Evolutionary conservation across 441 rosid genomes (phyloP).

Genomic region (Arabidopsis lyrata): DNA sequence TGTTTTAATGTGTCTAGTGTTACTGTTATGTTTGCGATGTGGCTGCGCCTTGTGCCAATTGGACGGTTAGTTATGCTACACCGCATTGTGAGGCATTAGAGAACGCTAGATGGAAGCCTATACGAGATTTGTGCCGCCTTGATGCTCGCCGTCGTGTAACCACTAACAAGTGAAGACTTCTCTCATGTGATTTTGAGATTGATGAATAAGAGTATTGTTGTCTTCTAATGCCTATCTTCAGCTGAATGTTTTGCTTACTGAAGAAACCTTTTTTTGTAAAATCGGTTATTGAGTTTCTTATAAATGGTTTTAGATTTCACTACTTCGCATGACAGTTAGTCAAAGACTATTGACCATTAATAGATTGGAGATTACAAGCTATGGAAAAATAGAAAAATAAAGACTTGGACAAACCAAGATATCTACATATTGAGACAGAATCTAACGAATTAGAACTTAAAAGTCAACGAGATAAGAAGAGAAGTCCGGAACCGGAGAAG

Average conservation of each 20-base stretch:
- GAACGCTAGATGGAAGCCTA: not conserved
- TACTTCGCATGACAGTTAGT: not conserved
- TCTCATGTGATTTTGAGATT: not conserved
- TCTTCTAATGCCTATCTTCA: slow-evolving; percentile 15
- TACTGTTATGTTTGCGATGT: slow-evolving; percentile 69
- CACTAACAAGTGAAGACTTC: slow-evolving; percentile 3
- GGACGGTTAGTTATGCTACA: slow-evolving; percentile 35
- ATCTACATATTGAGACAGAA: not conserved
- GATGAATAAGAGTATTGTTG: not conserved
- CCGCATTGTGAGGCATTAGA: slow-evolving; percentile 37
- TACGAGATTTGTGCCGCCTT: not conserved
- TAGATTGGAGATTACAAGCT: not conserved
- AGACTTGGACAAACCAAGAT: not conserved
- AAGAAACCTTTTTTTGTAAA: not conserved
- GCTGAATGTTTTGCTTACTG: slow-evolving; percentile 1
- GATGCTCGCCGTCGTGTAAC: not conserved
- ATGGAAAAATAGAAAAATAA: not conserved
- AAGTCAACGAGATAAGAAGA: not conserved
- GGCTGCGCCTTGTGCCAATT: slow-evolving; percentile 63
- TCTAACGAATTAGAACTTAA: not conserved
- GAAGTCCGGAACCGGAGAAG: not conserved
- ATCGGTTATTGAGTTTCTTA: not conserved
- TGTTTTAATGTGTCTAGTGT: slow-evolving; percentile 54
- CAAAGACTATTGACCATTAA: not conserved
- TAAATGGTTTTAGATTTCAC: not conserved